Evolutionary conservation across 495 filamentous ascomycete species (phyloP).

Genomic region (Aspergillus sclerotiicarbonarius): DNA sequence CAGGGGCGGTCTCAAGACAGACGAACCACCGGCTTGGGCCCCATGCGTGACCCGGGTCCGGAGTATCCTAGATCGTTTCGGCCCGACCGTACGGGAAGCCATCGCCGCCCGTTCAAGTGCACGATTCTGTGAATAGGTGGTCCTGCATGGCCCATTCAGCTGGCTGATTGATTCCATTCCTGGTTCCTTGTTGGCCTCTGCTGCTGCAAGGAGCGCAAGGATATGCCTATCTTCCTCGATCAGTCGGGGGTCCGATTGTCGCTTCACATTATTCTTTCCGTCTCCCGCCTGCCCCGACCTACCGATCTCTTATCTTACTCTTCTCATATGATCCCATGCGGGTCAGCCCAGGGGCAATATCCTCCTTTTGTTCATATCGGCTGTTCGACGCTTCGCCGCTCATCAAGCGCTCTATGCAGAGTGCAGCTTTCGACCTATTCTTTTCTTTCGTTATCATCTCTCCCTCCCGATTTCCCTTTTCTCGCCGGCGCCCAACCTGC

Average conservation of each 20-base stretch:
- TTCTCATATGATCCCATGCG: slow-evolving; percentile 15
- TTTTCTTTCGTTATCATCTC: slow-evolving; percentile 8
- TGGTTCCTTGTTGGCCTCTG: background rate
- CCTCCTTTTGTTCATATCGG: slow-evolving; percentile 26
- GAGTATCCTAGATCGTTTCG: slow-evolving; percentile 45
- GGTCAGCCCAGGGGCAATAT: slow-evolving; percentile 19
- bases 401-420: slow-evolving; percentile 10
- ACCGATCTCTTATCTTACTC: background rate
- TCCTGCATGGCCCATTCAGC: slow-evolving; percentile 16
- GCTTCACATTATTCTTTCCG: slow-evolving; percentile 1
- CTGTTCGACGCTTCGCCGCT: slow-evolving; percentile 15
- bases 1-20: slow-evolving; percentile 39
- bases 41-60: slow-evolving; percentile 40
- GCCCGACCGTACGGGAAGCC: slow-evolving; percentile 36
- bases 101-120: slow-evolving; percentile 41
- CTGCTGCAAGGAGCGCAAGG: slow-evolving; percentile 1
- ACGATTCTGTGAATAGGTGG: slow-evolving; percentile 37
- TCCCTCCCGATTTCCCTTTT: slow-evolving; percentile 2
- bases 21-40: slow-evolving; percentile 31
- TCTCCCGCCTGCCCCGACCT: background rate
- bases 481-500: slow-evolving; percentile 6
- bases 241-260: background rate
- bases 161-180: slow-evolving; percentile 10
- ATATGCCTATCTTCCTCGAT: background rate
- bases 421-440: slow-evolving; percentile 8